A percentile compares a stretch with the other conserved stretches of the same genome.
phyloP scores from a whole-genome alignment of 2,329 filamentous ascomycete genomes.

The Talaromyces sp. region DNA sequence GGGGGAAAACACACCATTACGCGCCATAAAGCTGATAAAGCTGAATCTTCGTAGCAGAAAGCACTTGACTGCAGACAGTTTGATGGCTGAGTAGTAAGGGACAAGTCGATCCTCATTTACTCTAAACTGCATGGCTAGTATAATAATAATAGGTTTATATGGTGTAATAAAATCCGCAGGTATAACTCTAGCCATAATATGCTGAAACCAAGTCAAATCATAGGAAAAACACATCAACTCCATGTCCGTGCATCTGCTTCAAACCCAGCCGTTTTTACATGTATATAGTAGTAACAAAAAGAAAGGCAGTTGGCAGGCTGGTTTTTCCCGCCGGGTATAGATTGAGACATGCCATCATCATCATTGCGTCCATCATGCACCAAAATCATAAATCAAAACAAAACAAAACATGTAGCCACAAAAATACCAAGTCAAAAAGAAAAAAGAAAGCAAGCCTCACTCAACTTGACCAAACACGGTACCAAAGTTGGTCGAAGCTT shows the following conservation, averaged over 20 bases:
- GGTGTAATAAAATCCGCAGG: not conserved
- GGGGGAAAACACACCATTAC: not conserved
- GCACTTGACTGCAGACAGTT: not conserved
- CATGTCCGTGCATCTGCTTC: not conserved
- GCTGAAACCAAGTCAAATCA: not conserved
- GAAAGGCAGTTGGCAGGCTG: not conserved
- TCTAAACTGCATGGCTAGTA: not conserved
- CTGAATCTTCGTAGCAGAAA: not conserved
- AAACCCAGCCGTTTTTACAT: not conserved
- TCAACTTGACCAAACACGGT: constrained; percentile 37
- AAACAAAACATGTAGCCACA: not conserved
- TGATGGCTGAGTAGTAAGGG: not conserved
- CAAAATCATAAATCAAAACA: not conserved
- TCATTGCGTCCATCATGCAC: not conserved
- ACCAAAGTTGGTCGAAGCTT: constrained; percentile 44
- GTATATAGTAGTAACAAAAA: not conserved
- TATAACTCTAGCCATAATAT: not conserved
- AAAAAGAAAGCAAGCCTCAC: constrained; percentile 11
- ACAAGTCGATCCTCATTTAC: not conserved
- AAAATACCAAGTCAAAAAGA: not conserved
- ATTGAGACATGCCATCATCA: not conserved
- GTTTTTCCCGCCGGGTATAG: not conserved
- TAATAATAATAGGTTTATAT: not conserved
- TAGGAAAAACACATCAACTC: not conserved
- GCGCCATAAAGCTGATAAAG: not conserved